Conservation (phyloP, 208 protist genomes). For the Leishmania turanica region DNA sequence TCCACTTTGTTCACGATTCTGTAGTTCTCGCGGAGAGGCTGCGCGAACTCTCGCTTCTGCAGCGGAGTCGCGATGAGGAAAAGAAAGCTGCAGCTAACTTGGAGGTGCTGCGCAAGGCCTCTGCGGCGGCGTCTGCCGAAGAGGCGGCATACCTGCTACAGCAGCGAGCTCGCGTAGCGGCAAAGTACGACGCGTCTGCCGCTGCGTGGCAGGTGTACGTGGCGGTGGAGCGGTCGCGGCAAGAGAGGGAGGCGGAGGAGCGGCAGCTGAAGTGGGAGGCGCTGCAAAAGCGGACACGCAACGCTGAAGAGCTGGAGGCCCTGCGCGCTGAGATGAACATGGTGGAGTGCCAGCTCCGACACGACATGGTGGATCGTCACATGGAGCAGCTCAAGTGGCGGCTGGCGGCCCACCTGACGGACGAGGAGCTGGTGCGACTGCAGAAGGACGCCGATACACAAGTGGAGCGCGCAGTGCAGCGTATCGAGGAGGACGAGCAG, state of each 20-base stretch:
- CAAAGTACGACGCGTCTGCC: constrained; percentile 64
- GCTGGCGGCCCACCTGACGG: constrained; percentile 45
- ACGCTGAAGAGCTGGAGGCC: constrained; percentile 42
- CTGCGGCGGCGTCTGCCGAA: constrained; percentile 30
- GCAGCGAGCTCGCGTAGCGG: constrained; percentile 61
- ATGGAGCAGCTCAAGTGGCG: constrained; percentile 68
- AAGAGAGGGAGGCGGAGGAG: constrained; percentile 46
- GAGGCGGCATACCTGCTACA: constrained; percentile 62
- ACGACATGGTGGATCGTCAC: constrained; percentile 47
- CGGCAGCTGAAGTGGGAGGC: constrained; percentile 37
- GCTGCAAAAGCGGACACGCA: constrained; percentile 38
- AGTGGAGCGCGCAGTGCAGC: constrained; percentile 41
- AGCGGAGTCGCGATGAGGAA: constrained; percentile 31
- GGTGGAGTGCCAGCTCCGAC: constrained; percentile 36
- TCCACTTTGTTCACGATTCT: constrained; percentile 39
- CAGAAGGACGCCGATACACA: constrained; percentile 51
- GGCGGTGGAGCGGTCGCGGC: constrained; percentile 38
- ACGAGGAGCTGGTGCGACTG: constrained; percentile 53
- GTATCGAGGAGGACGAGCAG: constrained; percentile 14
- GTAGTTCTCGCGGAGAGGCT: constrained; percentile 47
- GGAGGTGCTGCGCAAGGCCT: constrained; percentile 31
- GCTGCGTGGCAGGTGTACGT: constrained; percentile 46
- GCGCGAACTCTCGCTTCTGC: constrained; percentile 47
- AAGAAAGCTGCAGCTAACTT: constrained; percentile 32
- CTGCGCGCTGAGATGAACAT: constrained; percentile 44